Percentiles rank a stretch among this genome's conserved stretches.
phyloP scores from a whole-genome alignment of 352 stramenopile species.

The Phytophthora tubulina region DNA sequence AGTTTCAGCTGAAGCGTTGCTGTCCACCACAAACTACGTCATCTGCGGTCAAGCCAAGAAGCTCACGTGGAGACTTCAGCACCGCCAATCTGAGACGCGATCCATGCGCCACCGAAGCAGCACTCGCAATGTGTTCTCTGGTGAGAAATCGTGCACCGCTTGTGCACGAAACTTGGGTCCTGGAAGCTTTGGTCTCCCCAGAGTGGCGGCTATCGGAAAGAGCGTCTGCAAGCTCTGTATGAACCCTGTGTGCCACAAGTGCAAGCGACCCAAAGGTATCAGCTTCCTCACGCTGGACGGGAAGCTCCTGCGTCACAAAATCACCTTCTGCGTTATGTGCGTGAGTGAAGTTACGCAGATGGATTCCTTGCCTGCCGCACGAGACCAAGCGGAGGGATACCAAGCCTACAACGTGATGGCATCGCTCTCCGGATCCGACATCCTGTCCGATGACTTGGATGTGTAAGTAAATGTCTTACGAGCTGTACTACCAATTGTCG shows the following conservation, averaged over 20 bases:
- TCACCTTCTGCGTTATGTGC: conserved; percentile 51
- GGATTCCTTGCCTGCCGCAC: conserved; percentile 37
- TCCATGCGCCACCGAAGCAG: conserved; percentile 14
- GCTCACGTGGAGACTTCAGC: conserved; percentile 45
- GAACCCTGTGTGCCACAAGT: conserved; percentile 38
- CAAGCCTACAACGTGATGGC: conserved; percentile 48
- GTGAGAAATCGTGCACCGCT: conserved; percentile 32
- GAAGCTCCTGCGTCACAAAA: conserved; percentile 42
- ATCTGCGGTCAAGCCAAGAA: conserved; percentile 51
- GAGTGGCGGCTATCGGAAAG: conserved; percentile 28
- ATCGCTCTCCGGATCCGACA: conserved; percentile 43
- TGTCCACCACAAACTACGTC: conserved; percentile 51
- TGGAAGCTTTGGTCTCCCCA: conserved; percentile 28
- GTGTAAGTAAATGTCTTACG: conserved; percentile 2
- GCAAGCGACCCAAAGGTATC: conserved; percentile 44
- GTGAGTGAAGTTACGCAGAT: conserved; percentile 47
- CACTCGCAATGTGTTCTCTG: conserved; percentile 3
- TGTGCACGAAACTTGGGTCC: conserved; percentile 31
- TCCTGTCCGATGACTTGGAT: conserved; percentile 38
- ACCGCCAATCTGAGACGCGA: conserved; percentile 33
- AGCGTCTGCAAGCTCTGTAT: conserved; percentile 49
- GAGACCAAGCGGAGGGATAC: conserved; percentile 44
- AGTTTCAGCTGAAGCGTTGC: conserved; percentile 37
- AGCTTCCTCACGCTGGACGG: conserved; percentile 43
- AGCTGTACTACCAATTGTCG: too few species aligned